Conservation (phyloP, 2,329 filamentous ascomycete genomes). For the Cordyceps militaris region DNA sequence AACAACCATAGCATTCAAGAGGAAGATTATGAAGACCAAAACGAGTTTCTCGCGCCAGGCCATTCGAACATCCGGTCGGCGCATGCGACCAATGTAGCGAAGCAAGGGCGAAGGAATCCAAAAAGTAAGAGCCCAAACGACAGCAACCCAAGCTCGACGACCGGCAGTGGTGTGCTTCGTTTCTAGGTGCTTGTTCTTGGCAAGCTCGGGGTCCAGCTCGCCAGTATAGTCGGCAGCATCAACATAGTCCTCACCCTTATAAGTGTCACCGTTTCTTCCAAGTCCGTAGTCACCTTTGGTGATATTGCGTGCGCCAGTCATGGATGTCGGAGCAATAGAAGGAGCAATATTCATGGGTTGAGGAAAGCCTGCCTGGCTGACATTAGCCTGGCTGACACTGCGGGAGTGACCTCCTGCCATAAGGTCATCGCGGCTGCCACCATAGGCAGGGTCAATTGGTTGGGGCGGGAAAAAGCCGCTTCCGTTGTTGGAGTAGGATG, state of each 20-base stretch:
- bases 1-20: slow-evolving; percentile 74
- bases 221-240: slow-evolving; percentile 61
- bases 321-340: slow-evolving; percentile 53
- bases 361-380: slow-evolving; percentile 44
- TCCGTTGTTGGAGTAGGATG: slow-evolving; percentile 60
- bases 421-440: slow-evolving; percentile 67
- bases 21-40: slow-evolving; percentile 68
- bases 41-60: slow-evolving; percentile 96
- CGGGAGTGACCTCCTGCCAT: slow-evolving; percentile 47
- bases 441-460: slow-evolving; percentile 52
- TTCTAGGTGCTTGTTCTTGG: slow-evolving; percentile 68
- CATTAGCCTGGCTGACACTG: slow-evolving; percentile 48
- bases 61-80: slow-evolving; percentile 90
- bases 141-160: slow-evolving; percentile 69
- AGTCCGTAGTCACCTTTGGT: slow-evolving; percentile 79
- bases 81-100: slow-evolving; percentile 84
- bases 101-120: slow-evolving; percentile 89
- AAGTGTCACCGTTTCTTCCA: slow-evolving; percentile 75
- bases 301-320: slow-evolving; percentile 50
- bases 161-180: slow-evolving; percentile 55
- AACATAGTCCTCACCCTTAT: slow-evolving; percentile 69
- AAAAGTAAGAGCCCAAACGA: slow-evolving; percentile 84
- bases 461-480: slow-evolving; percentile 65
- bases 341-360: slow-evolving; percentile 34
- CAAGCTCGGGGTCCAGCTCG: slow-evolving; percentile 69